These are phyloP conservation scores for Kalmanozyma brasiliensis DNA, from an alignment of 1,284 basidiomycete species.

Conservation along the genomic window DNA sequence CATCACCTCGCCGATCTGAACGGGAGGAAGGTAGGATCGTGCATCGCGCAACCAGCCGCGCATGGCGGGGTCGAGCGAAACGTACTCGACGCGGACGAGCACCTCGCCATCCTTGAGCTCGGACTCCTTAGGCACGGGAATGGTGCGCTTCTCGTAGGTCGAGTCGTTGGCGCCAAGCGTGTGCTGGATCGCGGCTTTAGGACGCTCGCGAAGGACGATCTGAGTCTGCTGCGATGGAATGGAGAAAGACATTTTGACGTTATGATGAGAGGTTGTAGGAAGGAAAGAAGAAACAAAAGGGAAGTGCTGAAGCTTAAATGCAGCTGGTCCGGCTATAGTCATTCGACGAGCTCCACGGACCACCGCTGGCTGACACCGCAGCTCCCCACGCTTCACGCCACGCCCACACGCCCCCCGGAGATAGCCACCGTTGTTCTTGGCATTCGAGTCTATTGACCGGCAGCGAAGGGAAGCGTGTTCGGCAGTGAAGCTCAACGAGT, in stretches of 20 bases:
- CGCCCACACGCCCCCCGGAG: too few relatives aligned
- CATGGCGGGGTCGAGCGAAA: constrained; percentile 72
- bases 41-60: constrained; percentile 80
- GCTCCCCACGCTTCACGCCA: too few relatives aligned
- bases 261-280: neutral
- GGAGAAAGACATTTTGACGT: constrained; percentile 28
- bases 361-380: too few relatives aligned
- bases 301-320: too few relatives aligned
- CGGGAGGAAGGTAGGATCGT: constrained; percentile 71
- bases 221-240: constrained; percentile 43
- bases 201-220: constrained; percentile 66
- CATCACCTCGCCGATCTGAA: constrained; percentile 84
- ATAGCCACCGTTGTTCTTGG: too few relatives aligned
- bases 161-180: constrained; percentile 47
- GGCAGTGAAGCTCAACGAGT: too few relatives aligned
- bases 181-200: constrained; percentile 59
- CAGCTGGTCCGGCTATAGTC: too few relatives aligned
- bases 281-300: too few relatives aligned
- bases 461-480: too few relatives aligned
- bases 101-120: constrained; percentile 59
- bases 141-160: constrained; percentile 54
- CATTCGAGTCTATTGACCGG: too few relatives aligned
- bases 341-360: too few relatives aligned
- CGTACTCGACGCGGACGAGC: constrained; percentile 63
- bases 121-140: constrained; percentile 31